Percentiles rank a stretch among this genome's conserved stretches.
These are phyloP conservation scores for Sugiyamaella floridensis DNA, from an alignment of 805 yeast species.

Conservation along the genomic window DNA sequence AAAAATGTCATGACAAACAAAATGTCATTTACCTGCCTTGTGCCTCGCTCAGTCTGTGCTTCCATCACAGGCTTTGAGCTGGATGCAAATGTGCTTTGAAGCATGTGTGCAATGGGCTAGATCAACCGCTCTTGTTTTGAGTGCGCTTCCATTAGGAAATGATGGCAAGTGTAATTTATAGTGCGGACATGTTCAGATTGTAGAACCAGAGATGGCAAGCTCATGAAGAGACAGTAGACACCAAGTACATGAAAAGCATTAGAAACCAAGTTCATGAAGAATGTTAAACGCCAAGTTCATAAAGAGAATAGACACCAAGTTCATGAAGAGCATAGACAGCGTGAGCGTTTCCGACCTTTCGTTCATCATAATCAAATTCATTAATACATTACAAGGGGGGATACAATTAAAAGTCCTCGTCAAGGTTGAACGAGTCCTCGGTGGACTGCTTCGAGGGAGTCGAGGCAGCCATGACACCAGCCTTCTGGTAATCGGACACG, in stretches of 20 bases:
- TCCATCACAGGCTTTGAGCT: slow-evolving; percentile 13
- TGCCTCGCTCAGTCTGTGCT: slow-evolving; percentile 16
- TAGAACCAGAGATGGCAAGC: not conserved
- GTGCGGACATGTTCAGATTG: slow-evolving; percentile 4
- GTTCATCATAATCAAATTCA: not conserved
- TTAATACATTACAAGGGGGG: slow-evolving; percentile 2
- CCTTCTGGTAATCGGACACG: slow-evolving; percentile 97
- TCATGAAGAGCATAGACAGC: not conserved
- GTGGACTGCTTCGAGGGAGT: slow-evolving; percentile 33
- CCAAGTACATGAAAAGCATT: not conserved
- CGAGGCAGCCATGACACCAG: slow-evolving; percentile 90
- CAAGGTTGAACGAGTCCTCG: slow-evolving; percentile 65
- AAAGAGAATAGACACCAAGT: not conserved
- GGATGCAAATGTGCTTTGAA: too few species aligned
- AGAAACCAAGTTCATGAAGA: not conserved
- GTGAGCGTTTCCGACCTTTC: too few species aligned
- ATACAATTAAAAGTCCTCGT: slow-evolving; percentile 75
- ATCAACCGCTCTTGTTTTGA: slow-evolving; percentile 12
- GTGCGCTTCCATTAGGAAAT: slow-evolving; percentile 13
- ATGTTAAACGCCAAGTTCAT: too few species aligned
- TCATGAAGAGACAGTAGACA: too few species aligned
- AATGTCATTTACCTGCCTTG: slow-evolving; percentile 8
- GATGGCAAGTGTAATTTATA: slow-evolving; percentile 13
- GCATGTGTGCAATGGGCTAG: slow-evolving; percentile 12
- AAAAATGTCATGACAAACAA: too few species aligned